Conservation (phyloP, 768 basidiomycete genomes). For the Myochromella boudieri region DNA sequence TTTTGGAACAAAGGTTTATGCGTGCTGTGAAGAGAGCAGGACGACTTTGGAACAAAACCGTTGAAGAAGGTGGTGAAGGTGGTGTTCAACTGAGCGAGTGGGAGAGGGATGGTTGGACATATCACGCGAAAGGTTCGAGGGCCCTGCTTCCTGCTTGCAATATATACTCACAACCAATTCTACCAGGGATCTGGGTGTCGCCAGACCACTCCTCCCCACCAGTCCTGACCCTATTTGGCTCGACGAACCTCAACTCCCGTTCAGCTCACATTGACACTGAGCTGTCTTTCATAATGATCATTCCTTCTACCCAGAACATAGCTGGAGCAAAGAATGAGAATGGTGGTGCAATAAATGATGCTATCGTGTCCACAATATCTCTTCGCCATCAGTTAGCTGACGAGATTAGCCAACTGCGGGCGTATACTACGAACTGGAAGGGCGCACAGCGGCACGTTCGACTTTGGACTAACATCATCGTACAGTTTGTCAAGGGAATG, state of each 20-base stretch:
- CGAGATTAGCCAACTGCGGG: slow-evolving; percentile 54
- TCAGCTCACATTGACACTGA: slow-evolving; percentile 91
- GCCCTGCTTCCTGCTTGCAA: background rate
- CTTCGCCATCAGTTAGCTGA: slow-evolving; percentile 49
- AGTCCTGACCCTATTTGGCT: slow-evolving; percentile 83
- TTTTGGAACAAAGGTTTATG: slow-evolving; percentile 86
- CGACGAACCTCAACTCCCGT: slow-evolving; percentile 91
- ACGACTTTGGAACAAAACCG: slow-evolving; percentile 32
- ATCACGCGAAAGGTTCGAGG: slow-evolving; percentile 92
- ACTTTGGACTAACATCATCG: slow-evolving; percentile 61
- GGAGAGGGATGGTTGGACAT: slow-evolving; percentile 90
- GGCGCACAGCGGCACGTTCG: slow-evolving; percentile 59
- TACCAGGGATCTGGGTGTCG: slow-evolving; percentile 82
- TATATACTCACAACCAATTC: background rate
- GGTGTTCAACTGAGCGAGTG: slow-evolving; percentile 84
- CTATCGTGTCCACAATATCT: slow-evolving; percentile 14
- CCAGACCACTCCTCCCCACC: slow-evolving; percentile 52
- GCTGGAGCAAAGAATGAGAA: background rate
- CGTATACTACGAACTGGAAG: slow-evolving; percentile 56
- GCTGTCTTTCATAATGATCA: slow-evolving; percentile 81
- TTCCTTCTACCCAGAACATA: slow-evolving; percentile 43
- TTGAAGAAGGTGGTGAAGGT: slow-evolving; percentile 26
- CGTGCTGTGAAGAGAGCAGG: slow-evolving; percentile 51
- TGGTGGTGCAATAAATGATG: background rate
- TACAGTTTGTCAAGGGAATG: slow-evolving; percentile 68